These are phyloP conservation scores for Sedum album DNA, from an alignment of 164 flowering plant species.

Conservation along the genomic window DNA sequence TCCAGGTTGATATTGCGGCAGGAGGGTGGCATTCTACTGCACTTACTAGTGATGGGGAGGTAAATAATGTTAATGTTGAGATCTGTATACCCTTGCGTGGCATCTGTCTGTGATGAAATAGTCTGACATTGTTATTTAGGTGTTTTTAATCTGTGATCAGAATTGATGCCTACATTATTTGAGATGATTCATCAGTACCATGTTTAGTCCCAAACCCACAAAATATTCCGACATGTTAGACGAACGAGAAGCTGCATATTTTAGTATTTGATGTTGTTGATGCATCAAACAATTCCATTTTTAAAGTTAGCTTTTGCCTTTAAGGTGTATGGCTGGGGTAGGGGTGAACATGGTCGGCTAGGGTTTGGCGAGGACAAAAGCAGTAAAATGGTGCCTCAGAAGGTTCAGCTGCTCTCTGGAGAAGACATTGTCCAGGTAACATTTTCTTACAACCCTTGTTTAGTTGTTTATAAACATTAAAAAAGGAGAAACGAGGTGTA, in stretches of 20 bases:
- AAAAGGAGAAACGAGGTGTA: too few relatives aligned
- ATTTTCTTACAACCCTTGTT: background rate
- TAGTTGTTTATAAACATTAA: too few relatives aligned
- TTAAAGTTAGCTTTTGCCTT: background rate
- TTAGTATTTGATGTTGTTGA: background rate
- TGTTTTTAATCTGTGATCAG: background rate
- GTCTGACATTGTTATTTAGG: background rate
- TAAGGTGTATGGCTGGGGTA: constrained; percentile 99
- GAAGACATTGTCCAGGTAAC: constrained; percentile 88
- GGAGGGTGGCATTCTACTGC: constrained; percentile 99
- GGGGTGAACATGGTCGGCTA: constrained; percentile 99
- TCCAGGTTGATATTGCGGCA: constrained; percentile 97
- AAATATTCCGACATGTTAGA: background rate
- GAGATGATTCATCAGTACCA: background rate
- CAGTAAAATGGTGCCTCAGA: constrained; percentile 98
- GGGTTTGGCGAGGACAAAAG: constrained; percentile 99
- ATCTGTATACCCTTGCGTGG: background rate
- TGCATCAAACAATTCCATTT: background rate
- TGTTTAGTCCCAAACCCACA: background rate
- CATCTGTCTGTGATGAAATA: background rate
- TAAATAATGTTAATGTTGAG: constrained; percentile 20
- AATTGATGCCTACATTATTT: background rate
- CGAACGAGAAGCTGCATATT: background rate
- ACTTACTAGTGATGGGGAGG: constrained; percentile 90
- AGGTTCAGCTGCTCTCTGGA: constrained; percentile 76